phyloP scores from a whole-genome alignment of 768 basidiomycete genomes.

The Coprinopsis sp. region DNA sequence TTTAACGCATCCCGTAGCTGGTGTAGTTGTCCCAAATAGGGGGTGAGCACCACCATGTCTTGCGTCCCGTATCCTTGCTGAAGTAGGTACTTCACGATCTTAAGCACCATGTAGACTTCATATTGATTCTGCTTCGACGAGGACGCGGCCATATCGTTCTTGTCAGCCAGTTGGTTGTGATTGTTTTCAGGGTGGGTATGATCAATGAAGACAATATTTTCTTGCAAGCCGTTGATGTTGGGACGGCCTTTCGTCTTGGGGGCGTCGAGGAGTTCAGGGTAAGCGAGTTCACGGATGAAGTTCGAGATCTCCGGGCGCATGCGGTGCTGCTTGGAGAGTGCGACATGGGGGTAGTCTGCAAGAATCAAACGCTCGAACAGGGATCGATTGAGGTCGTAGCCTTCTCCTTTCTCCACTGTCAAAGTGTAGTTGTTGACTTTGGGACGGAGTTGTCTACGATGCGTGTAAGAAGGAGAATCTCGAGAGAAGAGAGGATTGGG shows the following conservation, averaged over 20 bases:
- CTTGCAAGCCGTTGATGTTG: constrained; percentile 47
- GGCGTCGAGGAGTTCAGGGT: constrained; percentile 59
- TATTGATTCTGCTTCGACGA: constrained; percentile 58
- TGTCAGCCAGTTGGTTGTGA: constrained; percentile 34
- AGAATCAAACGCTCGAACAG: constrained; percentile 69
- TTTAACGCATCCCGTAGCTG: constrained; percentile 43
- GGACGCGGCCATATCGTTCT: constrained; percentile 39
- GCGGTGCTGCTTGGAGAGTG: constrained; percentile 55
- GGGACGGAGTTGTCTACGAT: constrained; percentile 59
- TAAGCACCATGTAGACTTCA: constrained; percentile 61
- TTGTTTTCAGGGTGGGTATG: constrained; percentile 55
- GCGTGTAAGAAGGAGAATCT: background rate
- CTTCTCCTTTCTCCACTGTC: constrained; percentile 64
- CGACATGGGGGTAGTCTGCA: constrained; percentile 57
- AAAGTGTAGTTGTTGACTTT: constrained; percentile 64
- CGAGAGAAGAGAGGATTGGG: background rate
- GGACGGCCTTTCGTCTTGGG: constrained; percentile 44
- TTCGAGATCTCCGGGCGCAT: constrained; percentile 73
- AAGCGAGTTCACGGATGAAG: constrained; percentile 57
- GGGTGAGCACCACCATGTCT: constrained; percentile 60
- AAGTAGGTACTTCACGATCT: constrained; percentile 58
- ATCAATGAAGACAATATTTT: constrained; percentile 58
- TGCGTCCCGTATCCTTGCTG: constrained; percentile 66
- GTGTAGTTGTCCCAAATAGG: constrained; percentile 62
- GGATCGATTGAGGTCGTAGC: constrained; percentile 62